Evolutionary conservation across 2,329 filamentous ascomycete genomes (phyloP), one percentile per base, ranked within the genome.

Genomic region (Ceratocystis albifundus): DNA sequence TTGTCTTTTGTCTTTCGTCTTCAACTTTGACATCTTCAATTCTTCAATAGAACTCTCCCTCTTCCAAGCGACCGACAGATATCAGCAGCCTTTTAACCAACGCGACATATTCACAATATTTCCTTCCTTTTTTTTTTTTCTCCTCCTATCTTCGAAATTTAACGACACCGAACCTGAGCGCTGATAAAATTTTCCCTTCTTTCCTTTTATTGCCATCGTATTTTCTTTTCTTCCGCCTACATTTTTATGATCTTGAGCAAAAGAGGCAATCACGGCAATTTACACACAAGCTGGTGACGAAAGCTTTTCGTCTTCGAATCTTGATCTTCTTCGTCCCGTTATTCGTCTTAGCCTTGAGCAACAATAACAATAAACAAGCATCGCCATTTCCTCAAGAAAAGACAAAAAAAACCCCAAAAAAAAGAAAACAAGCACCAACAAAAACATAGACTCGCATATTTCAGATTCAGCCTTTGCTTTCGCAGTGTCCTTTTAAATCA

Each of bases 231-330:
- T n/a, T 36, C 6, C 25, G 20, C 8, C 22, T n/a, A 8, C 30
- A 28, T 28, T n/a, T n/a, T 32, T 30, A 53, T 28, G 20, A 53
- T 12, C 48, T 53, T 15, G 36, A 53, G 17, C 48, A 53, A 15
- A 53, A 59, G 28, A 59, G 55, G 55, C 55, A 59, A 32, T 28
- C 30, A n/a, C 55, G 25, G 15, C 25, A 32, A n/a, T 15, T 25
- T 25, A 28, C 25, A 8, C n/a, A 32, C 55, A n/a, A 36, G 25
- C n/a, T 36, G 55, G 55, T 59, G 55, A 59, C 55, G 55, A 59
- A 59, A 59, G 30, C 55, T 50, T 62, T 20, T 68, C 50, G 22
- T 62, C 64, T 57, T 59, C 64, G 62, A 55, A 59, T 66, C 55
- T 20, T 59, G 41, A 45, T 63, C 62, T 65, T 48, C 55, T 62